Evolutionary conservation across 139 green algal species (phyloP), one percentile per base, ranked within the genome.

Genomic region (Coelastrella sp.): DNA sequence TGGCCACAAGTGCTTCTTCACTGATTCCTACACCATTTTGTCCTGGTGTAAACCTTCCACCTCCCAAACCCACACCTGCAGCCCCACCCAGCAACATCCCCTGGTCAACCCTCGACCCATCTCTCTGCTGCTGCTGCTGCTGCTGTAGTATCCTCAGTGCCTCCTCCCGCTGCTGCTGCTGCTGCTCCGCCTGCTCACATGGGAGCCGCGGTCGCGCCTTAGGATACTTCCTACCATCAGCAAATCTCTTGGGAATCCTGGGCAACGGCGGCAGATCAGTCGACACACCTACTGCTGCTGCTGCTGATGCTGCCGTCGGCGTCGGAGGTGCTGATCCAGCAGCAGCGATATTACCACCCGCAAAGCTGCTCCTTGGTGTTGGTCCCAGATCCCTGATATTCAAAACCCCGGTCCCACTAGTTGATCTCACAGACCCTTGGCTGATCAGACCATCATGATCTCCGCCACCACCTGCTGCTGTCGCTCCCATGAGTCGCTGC

Each of bases 211-310:
- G 13, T 43, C 21, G 45, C 15, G 37, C 23, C 13, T 48, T 45
- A 7, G 71, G 71, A 23, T 62, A 62, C 38, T 23, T 35, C 11
- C 25, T 41, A 21, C 71, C 71, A n/a, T 60, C 71, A 30, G 41
- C 25, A 62, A 35, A 60, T 7, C 40, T 8, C 21, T 50, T 35
- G 21, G 50, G 32, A 23, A 79, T 34, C n/a, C 38, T 53, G 19
- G 71, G 71, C 41, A 79, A 41, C 0, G 71, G 71, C 41, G 71
- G 71, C 25, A 79, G 71, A 53, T 34, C 41, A 2, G 71, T 41
- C 3, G 41, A n/a, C 2, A 6, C 40, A 40, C 13, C 69, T 38
- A 23, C 40, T 79, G 71, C 43, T 63, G 41, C 43, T 41, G 45
- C 23, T 32, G 30, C 43, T 30, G 23, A 30, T 27, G 35, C 0